Evolutionary conservation across 306 rosid genomes (phyloP), one percentile per base, ranked within the genome.

Genomic region (Cucumis melo): DNA sequence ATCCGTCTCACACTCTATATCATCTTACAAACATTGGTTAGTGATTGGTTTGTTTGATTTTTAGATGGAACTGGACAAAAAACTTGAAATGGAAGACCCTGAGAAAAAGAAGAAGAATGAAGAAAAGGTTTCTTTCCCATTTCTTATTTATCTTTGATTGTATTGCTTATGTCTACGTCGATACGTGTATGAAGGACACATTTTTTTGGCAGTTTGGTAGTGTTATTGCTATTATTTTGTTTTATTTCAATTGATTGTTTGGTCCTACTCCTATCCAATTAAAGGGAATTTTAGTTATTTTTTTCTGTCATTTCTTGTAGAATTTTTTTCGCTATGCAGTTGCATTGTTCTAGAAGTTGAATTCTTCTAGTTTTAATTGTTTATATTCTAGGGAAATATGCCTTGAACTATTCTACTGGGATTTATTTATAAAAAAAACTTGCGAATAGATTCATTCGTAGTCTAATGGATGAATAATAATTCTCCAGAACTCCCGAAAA

Each of bases 81-180:
- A 77, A 41, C 78, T 78, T 9, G 82, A 73, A 51, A 58, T 86
- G 57, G 94, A 91, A 79, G 98, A 93, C 80, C 98, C 92, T 0
- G 98, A 93, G 84, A 92, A 87, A 87, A 94, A 92, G 75, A 94
- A 87, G 89, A 94, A 92, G 79, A 94, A 94, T 82, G 93, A 92
- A 54, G 97, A 92, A 75, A 94, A 94, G 99, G 97, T 89, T 42
- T 42, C 7, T 36, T 50, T 5, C 55, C 20, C 38, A 6, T 6
- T 1, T 65, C 5, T n/a, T 1, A 10, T 68, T 73, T 44, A 23
- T 50, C 6, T 27, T 53, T 56, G 38, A 20, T 44, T 9, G 10
- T 19, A 38, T 15, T 38, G 9, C 27, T 44, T 10, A 6, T 27
- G 5, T 42, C 51, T 7, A 11, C 50, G 32, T 74, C 15, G 8